These are phyloP conservation scores for Thelephora terrestris DNA, from an alignment of 1,284 basidiomycete genomes.

Conservation along the genomic window DNA sequence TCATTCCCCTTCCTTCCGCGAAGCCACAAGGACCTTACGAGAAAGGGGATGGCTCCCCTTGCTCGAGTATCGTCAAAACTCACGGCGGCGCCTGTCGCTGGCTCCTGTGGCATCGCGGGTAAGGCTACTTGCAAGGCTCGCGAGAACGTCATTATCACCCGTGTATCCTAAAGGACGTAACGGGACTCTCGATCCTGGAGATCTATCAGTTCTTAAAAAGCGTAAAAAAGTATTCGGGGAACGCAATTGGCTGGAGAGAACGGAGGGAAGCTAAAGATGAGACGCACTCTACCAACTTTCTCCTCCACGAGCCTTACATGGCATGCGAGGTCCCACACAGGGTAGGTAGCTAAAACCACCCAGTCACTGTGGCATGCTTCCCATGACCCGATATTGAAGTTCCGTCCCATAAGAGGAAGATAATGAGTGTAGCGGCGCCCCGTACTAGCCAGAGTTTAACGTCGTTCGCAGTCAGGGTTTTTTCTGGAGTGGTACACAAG, in stretches of 20 bases:
- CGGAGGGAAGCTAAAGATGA: not conserved
- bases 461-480: not conserved
- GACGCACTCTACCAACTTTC: constrained; percentile 25
- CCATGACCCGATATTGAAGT: constrained; percentile 66
- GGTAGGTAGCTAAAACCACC: constrained; percentile 60
- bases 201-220: constrained; percentile 62
- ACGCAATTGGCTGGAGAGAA: not conserved
- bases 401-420: constrained; percentile 62
- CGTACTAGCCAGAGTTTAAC: constrained; percentile 33
- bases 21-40: no score
- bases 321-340: constrained; percentile 59
- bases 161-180: constrained; percentile 33
- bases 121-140: no score
- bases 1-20: no score
- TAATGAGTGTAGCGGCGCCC: constrained; percentile 57
- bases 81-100: no score
- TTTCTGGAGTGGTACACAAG: not conserved
- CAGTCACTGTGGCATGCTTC: constrained; percentile 60
- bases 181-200: constrained; percentile 51
- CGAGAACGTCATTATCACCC: no score
- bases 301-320: constrained; percentile 35
- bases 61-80: no score
- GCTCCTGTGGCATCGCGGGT: no score
- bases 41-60: no score
- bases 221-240: constrained; percentile 22